Base-by-base conservation (phyloP, 108 stramenopile genomes). In the Epithemia pelagica region DNA sequence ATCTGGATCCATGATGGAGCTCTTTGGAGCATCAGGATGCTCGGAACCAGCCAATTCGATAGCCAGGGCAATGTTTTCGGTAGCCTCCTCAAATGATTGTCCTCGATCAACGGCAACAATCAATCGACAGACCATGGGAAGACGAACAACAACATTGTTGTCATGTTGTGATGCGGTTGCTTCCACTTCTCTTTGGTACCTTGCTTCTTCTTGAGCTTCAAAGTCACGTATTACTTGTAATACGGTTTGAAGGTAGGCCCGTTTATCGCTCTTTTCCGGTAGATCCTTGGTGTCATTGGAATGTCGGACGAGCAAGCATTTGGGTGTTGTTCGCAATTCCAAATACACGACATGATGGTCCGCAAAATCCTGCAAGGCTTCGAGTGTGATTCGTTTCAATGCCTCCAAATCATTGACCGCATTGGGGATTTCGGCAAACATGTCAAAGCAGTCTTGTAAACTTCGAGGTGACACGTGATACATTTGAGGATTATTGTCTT, bases 251-350 rank as follows among this genome's bases (percentile, higher is more conserved):
- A 93, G 65, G 67, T 96, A 95, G 1, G 72, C 71, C 24, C 68
- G 62, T 64, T 86, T 87, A 28, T 72, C 73, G 22, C 61, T 55
- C n/a, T 37, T 30, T 26, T 61, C 29, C 52, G 30, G 32, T 53
- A n/a, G 5, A 5, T 46, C 37, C 3, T 27, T 3, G 32, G 52
- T 2, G 24, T 24, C 15, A 2, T 54, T 52, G 19, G 55, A 8
- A n/a, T 53, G 53, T 28, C 37, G 52, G 15, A 33, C 15, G 7
- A 75, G 37, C 57, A 93, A 59, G 21, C 66, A 61, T 62, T 94
- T 86, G 1, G 95, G 95, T 24, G 91, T 93, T 2, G 93, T 85
- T 22, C 95, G 81, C 25, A 95, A 66, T 68, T 96, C 95, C 24
- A 90, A 58, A 72, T 96, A 96, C 0, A 54, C 78, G 26, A 90